Percentiles rank a stretch among this genome's conserved stretches.
These are phyloP conservation scores for Amoebophrya sp. DNA, from an alignment of 169 alveolate genomes.

Conservation along the genomic window DNA sequence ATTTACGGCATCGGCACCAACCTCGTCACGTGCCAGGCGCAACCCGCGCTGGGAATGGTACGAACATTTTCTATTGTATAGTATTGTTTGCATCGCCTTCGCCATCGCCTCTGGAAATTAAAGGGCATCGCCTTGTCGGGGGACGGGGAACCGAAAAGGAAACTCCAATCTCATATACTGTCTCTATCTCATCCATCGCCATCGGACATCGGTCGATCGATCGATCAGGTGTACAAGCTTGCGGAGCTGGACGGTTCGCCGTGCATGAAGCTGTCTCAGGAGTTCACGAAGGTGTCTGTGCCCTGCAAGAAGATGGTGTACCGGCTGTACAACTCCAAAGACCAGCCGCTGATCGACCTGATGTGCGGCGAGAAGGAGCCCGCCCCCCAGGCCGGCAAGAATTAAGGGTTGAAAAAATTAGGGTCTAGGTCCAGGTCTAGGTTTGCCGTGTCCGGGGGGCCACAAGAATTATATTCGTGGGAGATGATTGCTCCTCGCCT, in stretches of 20 bases:
- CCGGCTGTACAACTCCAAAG: slow-evolving; percentile 43
- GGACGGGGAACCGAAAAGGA: no score
- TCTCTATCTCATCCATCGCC: no score
- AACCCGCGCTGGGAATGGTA: slow-evolving; percentile 78
- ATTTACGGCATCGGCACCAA: slow-evolving; percentile 81
- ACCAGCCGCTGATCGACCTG: slow-evolving; percentile 28
- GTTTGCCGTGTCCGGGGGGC: no score
- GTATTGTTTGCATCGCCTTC: no score
- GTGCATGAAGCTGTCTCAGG: slow-evolving; percentile 60
- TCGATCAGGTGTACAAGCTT: slow-evolving; percentile 68
- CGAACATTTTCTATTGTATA: background rate
- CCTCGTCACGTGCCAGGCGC: slow-evolving; percentile 76
- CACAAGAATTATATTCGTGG: no score
- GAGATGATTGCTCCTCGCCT: no score
- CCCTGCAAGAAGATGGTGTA: slow-evolving; percentile 65
- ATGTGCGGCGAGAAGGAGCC: slow-evolving; percentile 16
- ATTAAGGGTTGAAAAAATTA: no score
- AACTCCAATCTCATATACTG: no score
- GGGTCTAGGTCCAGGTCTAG: no score
- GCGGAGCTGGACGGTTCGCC: slow-evolving; percentile 64
- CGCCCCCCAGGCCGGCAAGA: slow-evolving; percentile 1
- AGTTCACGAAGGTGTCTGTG: slow-evolving; percentile 57
- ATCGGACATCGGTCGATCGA: no score
- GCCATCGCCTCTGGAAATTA: no score
- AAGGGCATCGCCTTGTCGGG: no score